Evolutionary conservation across 2,329 filamentous ascomycete genomes (phyloP).

Genomic region (Ceratocystiopsis sp.): DNA sequence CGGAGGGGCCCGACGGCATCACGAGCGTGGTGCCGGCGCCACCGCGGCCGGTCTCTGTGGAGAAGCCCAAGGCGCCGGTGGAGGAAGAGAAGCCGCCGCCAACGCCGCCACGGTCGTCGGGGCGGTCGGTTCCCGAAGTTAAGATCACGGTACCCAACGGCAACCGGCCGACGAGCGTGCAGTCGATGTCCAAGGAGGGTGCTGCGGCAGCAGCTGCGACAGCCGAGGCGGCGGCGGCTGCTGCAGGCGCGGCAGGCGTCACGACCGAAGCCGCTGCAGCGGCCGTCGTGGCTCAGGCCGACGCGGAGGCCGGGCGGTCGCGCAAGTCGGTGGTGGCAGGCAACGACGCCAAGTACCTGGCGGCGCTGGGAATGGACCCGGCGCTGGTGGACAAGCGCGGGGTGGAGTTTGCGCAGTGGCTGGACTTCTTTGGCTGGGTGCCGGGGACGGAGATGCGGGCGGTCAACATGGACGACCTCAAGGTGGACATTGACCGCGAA

Average conservation of each 20-base stretch:
- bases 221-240: slow-evolving; percentile 1
- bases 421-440: slow-evolving; percentile 82
- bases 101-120: slow-evolving; percentile 17
- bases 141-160: slow-evolving; percentile 36
- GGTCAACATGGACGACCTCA: slow-evolving; percentile 63
- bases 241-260: slow-evolving; percentile 21
- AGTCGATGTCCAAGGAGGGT: slow-evolving; percentile 16
- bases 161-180: slow-evolving; percentile 23
- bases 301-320: slow-evolving; percentile 10
- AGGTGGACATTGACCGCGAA: slow-evolving; percentile 70
- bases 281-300: too few species aligned
- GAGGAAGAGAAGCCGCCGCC: slow-evolving; percentile 16
- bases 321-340: slow-evolving; percentile 48
- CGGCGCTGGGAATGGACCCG: slow-evolving; percentile 61
- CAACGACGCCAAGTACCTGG: slow-evolving; percentile 64
- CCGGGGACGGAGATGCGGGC: slow-evolving; percentile 56
- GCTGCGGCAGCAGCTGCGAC: background rate
- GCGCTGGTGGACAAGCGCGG: slow-evolving; percentile 59
- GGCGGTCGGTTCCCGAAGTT: slow-evolving; percentile 40
- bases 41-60: slow-evolving; percentile 25
- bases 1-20: slow-evolving; percentile 74
- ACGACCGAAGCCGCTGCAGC: slow-evolving; percentile 12
- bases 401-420: slow-evolving; percentile 62
- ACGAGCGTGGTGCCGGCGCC: slow-evolving; percentile 76
- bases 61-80: slow-evolving; percentile 19